Conservation (phyloP, 768 basidiomycete species). For the Phaffia tasmanica region DNA sequence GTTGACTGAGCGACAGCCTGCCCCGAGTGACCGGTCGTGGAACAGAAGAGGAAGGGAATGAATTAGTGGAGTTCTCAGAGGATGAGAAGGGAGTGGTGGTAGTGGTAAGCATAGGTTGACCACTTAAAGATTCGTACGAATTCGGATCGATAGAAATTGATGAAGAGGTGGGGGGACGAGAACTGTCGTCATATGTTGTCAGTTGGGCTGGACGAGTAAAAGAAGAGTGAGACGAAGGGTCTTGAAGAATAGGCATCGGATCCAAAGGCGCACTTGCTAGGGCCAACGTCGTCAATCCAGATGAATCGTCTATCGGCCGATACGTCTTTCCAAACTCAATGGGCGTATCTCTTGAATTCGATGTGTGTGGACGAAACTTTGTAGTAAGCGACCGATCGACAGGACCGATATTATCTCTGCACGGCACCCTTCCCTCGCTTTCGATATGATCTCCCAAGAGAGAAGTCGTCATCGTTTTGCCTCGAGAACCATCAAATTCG, state of each 20-base stretch:
- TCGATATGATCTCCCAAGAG: too few relatives aligned
- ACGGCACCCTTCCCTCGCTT: too few relatives aligned
- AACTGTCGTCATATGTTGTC: not conserved
- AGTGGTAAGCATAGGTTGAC: not conserved
- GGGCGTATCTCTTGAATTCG: too few relatives aligned
- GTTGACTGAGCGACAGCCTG: conserved; percentile 7
- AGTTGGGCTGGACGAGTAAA: not conserved
- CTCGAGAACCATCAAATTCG: too few relatives aligned
- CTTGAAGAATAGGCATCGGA: not conserved
- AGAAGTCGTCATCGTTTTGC: too few relatives aligned
- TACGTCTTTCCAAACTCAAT: not conserved
- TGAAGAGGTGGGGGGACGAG: not conserved
- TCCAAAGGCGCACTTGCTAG: not conserved
- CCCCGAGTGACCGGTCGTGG: conserved; percentile 7
- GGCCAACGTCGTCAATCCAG: not conserved
- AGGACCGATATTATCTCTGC: too few relatives aligned
- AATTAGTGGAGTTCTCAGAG: not conserved
- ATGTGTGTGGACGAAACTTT: too few relatives aligned
- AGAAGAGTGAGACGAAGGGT: not conserved
- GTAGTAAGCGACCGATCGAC: too few relatives aligned
- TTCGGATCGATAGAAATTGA: not conserved
- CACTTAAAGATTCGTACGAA: not conserved
- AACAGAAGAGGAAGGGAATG: conserved; percentile 1
- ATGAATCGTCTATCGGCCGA: not conserved
- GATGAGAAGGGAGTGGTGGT: conserved; percentile 3